Conservation (phyloP, 768 basidiomycete genomes). For the Kwoniella sp. region DNA sequence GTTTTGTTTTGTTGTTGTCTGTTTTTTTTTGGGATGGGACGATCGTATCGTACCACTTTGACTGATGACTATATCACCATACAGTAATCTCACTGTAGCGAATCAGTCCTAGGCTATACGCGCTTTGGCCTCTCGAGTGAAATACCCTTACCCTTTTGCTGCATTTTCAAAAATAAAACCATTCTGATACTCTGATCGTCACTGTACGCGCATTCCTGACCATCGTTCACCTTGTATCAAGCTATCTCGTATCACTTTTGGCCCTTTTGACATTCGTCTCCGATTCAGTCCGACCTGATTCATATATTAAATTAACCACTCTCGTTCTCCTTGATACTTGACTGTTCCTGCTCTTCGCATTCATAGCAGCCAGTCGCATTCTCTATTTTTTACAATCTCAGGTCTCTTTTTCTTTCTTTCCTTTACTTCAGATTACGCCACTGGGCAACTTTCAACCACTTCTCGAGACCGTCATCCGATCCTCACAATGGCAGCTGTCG, state of each 20-base stretch:
- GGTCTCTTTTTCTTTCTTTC: slow-evolving; percentile 1
- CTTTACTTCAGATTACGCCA: background rate
- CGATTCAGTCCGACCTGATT: slow-evolving; percentile 23
- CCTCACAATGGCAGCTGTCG: slow-evolving; percentile 31
- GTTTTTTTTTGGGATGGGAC: background rate
- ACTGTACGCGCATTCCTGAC: background rate
- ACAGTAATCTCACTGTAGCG: too few species aligned
- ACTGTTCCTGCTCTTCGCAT: background rate
- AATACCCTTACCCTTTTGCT: too few species aligned
- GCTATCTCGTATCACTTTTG: slow-evolving; percentile 4
- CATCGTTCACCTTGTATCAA: background rate
- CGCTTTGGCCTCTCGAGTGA: background rate
- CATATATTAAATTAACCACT: background rate
- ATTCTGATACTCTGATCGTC: background rate
- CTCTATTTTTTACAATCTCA: slow-evolving; percentile 9
- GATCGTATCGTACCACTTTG: slow-evolving; percentile 1
- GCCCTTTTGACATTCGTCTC: background rate
- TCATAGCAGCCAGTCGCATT: background rate
- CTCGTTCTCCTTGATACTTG: slow-evolving; percentile 2
- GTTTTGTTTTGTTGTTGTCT: background rate
- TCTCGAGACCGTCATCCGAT: too few species aligned
- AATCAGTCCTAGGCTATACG: background rate
- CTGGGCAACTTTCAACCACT: background rate
- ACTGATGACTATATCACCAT: too few species aligned
- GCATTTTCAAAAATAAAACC: background rate